Evolutionary conservation across 495 filamentous ascomycete genomes (phyloP).

Genomic region (Neurospora sp.): DNA sequence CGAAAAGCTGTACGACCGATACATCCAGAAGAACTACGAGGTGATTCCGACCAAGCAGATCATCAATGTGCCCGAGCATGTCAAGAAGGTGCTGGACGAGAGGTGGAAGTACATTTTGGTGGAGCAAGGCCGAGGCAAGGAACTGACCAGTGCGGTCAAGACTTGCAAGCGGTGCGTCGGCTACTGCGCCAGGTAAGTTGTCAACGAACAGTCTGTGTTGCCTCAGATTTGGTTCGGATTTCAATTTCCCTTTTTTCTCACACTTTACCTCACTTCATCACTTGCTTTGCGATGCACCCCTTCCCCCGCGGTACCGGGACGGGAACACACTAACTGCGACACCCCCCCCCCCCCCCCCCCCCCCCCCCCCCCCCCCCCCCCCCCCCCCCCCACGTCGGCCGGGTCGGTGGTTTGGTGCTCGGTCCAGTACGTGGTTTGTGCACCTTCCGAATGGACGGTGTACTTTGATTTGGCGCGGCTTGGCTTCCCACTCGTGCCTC

Average conservation of each 20-base stretch:
- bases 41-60: conserved; percentile 86
- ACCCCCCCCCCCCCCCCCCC: neutral
- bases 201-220: conserved; percentile 1
- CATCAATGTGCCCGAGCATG: conserved; percentile 88
- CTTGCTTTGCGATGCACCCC: neutral
- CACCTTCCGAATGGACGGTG: neutral
- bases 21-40: conserved; percentile 96
- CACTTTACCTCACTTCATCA: conserved; percentile 1
- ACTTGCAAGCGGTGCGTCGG: conserved; percentile 81
- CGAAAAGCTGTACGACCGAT: conserved; percentile 94
- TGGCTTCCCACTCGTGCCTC: neutral
- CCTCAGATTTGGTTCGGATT: conserved; percentile 1
- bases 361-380: too few species aligned
- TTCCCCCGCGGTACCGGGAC: neutral
- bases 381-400: neutral
- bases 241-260: neutral
- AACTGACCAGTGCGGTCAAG: conserved; percentile 93
- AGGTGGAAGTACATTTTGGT: conserved; percentile 92
- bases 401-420: neutral
- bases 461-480: neutral
- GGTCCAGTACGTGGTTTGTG: neutral
- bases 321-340: neutral
- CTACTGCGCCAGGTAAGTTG: conserved; percentile 79
- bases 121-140: conserved; percentile 83
- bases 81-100: conserved; percentile 91